Conservation (phyloP, 2,329 filamentous ascomycete genomes). For the Aquanectria penicillioides region DNA sequence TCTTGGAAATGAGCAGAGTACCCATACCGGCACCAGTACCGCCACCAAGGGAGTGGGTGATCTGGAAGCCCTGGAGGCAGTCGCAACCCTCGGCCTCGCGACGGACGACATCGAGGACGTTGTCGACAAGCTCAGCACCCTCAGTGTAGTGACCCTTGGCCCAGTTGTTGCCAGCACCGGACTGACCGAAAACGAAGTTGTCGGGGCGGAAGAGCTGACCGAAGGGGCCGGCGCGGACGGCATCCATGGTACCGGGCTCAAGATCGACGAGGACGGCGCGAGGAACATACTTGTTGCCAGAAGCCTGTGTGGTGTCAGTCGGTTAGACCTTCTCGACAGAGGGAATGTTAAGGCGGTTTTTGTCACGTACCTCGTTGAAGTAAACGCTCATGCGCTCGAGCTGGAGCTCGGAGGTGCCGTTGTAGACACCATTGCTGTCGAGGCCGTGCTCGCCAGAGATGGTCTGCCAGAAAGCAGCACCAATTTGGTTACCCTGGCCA, state of each 20-base stretch:
- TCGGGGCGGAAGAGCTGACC: conserved; percentile 99
- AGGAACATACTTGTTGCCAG: conserved; percentile 98
- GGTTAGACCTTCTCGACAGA: background rate
- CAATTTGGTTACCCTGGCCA: conserved; percentile 97
- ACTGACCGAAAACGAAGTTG: conserved; percentile 99
- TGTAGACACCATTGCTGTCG: conserved; percentile 98
- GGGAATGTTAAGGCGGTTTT: background rate
- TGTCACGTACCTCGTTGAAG: conserved; percentile 77
- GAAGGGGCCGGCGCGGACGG: conserved; percentile 96
- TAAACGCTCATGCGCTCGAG: conserved; percentile 99
- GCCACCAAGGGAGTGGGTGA: conserved; percentile 99
- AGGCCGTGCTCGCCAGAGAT: conserved; percentile 95
- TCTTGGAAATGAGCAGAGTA: conserved; percentile 99
- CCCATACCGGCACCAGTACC: conserved; percentile 99
- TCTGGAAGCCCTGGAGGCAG: conserved; percentile 99
- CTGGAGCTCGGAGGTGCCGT: conserved; percentile 97
- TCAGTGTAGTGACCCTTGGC: conserved; percentile 99
- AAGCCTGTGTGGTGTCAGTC: conserved; percentile 68
- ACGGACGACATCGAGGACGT: conserved; percentile 97
- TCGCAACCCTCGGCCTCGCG: conserved; percentile 99
- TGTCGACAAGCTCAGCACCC: conserved; percentile 98
- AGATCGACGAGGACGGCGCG: conserved; percentile 99
- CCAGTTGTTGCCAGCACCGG: conserved; percentile 99
- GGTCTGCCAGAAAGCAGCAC: conserved; percentile 98
- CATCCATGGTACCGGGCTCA: conserved; percentile 99